phyloP scores from a whole-genome alignment of 345 rosid genomes.

The Populus alba region DNA sequence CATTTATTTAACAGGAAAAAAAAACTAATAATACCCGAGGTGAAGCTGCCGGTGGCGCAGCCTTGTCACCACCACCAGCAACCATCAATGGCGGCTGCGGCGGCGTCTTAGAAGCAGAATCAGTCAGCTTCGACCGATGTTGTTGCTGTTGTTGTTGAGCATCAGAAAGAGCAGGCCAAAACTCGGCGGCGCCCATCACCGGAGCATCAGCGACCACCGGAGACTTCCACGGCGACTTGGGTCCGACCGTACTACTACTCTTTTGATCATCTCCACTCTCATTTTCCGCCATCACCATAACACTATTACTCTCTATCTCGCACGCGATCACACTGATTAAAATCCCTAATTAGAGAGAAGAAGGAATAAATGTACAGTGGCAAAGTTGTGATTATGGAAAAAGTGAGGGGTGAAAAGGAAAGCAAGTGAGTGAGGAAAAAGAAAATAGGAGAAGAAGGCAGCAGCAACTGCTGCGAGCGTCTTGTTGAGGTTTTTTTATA shows the following conservation, averaged over 20 bases:
- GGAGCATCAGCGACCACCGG: constrained; percentile 54
- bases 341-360: background rate
- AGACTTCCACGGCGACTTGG: constrained; percentile 83
- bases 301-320: background rate
- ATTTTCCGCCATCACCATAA: constrained; percentile 59
- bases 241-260: constrained; percentile 17
- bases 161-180: constrained; percentile 88
- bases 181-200: constrained; percentile 59
- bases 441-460: background rate
- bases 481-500: background rate
- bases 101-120: constrained; percentile 2
- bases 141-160: constrained; percentile 55
- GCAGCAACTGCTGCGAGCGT: background rate
- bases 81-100: constrained; percentile 6
- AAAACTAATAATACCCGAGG: background rate
- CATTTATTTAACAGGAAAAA: background rate
- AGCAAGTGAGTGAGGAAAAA: background rate
- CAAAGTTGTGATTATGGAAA: background rate
- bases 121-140: constrained; percentile 38
- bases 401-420: background rate
- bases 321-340: background rate
- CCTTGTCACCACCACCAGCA: background rate
- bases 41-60: background rate
- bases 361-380: background rate
- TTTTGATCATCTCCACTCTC: constrained; percentile 55